phyloP scores from a whole-genome alignment of 768 basidiomycete species.

The Trametes gibbosa region DNA sequence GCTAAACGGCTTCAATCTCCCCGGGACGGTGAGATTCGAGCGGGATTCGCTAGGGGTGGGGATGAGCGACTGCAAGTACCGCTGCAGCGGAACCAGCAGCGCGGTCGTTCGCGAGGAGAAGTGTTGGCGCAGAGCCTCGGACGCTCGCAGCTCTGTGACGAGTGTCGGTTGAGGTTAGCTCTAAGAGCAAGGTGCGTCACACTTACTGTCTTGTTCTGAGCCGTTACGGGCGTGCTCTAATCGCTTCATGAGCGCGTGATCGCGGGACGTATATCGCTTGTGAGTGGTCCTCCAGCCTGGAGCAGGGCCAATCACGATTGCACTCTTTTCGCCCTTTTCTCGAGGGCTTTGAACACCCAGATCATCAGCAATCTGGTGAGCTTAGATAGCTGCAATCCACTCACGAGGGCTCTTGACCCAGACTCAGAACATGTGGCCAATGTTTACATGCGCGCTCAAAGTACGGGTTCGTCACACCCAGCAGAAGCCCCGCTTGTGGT shows the following conservation, averaged over 20 bases:
- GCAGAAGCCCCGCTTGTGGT: slow-evolving; percentile 71
- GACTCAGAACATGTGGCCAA: slow-evolving; percentile 82
- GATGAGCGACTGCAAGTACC: slow-evolving; percentile 88
- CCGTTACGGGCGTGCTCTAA: slow-evolving; percentile 61
- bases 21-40: slow-evolving; percentile 7
- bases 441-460: slow-evolving; percentile 76
- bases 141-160: slow-evolving; percentile 55
- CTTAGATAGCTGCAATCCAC: slow-evolving; percentile 18
- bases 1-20: slow-evolving; percentile 67
- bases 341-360: neutral
- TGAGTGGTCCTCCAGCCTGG: slow-evolving; percentile 83
- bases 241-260: slow-evolving; percentile 67
- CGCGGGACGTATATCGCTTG: slow-evolving; percentile 83
- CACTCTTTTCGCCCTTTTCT: slow-evolving; percentile 24
- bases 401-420: slow-evolving; percentile 52
- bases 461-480: slow-evolving; percentile 89
- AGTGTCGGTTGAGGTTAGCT: neutral
- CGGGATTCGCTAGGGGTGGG: slow-evolving; percentile 57
- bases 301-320: slow-evolving; percentile 37
- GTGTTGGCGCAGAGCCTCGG: slow-evolving; percentile 69
- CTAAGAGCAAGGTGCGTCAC: neutral
- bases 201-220: slow-evolving; percentile 46
- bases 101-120: slow-evolving; percentile 84
- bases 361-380: neutral
- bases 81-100: slow-evolving; percentile 83